Evolutionary conservation across 176 grass and related monocot genomes (phyloP).

Genomic region (Carex kokanica): DNA sequence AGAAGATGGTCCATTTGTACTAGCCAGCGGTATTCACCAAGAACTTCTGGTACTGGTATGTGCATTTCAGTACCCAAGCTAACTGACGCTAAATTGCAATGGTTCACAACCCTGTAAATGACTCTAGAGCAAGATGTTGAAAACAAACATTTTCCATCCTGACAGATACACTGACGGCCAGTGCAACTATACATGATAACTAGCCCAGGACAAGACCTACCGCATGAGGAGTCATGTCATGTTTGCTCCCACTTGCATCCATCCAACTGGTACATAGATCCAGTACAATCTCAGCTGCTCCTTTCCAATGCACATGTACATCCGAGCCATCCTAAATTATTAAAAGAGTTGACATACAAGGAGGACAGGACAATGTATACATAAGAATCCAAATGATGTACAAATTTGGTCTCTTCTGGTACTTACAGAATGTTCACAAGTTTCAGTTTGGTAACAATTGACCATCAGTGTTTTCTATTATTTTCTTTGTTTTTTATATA

Average conservation of each 20-base stretch:
- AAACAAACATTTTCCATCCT: not conserved
- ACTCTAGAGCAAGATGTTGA: not conserved
- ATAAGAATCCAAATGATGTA: not conserved
- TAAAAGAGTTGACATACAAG: not conserved
- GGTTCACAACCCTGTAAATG: constrained; percentile 6
- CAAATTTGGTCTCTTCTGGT: not conserved
- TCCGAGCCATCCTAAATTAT: constrained; percentile 45
- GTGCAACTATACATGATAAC: not conserved
- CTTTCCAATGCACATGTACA: constrained; percentile 96
- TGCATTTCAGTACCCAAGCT: not conserved
- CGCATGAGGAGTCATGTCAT: constrained; percentile 21
- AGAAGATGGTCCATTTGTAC: not conserved
- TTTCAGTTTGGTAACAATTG: not conserved
- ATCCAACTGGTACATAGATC: constrained; percentile 66
- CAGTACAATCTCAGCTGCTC: constrained; percentile 90
- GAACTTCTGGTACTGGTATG: not conserved
- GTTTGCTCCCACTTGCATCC: constrained; percentile 41
- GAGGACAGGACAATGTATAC: not conserved
- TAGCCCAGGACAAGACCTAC: not conserved
- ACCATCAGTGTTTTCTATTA: not conserved
- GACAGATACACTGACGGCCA: not conserved
- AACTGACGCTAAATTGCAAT: not conserved
- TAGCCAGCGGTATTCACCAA: not conserved
- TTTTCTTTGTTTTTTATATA: not conserved
- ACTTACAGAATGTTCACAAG: not conserved